Percentiles rank a stretch among this genome's conserved stretches.
phyloP scores from a whole-genome alignment of 2,329 filamentous ascomycete genomes.

The Apiospora rasikravindrae region DNA sequence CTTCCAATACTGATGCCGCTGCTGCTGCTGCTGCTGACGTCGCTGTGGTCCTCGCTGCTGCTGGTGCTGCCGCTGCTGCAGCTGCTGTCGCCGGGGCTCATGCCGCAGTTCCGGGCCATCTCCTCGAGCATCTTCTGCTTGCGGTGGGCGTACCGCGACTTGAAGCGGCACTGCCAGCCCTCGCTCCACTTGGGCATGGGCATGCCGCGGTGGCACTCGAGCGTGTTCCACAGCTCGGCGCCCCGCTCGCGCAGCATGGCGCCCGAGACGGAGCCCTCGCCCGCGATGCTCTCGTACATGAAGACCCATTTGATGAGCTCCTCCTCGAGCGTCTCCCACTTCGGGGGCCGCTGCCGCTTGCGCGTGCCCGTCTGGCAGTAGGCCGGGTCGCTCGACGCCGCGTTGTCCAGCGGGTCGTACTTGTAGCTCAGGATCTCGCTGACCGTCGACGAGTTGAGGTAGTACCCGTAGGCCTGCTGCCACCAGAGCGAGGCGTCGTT shows the following conservation, averaged over 20 bases:
- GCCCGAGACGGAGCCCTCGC: slow-evolving; percentile 22
- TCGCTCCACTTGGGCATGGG: slow-evolving; percentile 26
- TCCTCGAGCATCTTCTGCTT: slow-evolving; percentile 24
- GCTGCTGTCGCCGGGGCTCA: neutral
- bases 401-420: slow-evolving; percentile 23
- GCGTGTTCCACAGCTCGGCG: slow-evolving; percentile 24
- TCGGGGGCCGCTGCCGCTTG: slow-evolving; percentile 24
- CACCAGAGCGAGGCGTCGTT: slow-evolving; percentile 24
- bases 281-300: slow-evolving; percentile 23
- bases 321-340: slow-evolving; percentile 24
- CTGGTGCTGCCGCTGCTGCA: neutral
- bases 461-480: slow-evolving; percentile 24
- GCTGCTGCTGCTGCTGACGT: neutral
- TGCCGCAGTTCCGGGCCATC: slow-evolving; percentile 20
- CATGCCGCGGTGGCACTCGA: slow-evolving; percentile 23
- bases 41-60: neutral
- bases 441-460: slow-evolving; percentile 23
- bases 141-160: slow-evolving; percentile 22
- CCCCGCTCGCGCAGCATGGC: slow-evolving; percentile 22
- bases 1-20: neutral
- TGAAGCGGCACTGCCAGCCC: slow-evolving; percentile 25
- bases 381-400: slow-evolving; percentile 18
- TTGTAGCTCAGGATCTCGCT: slow-evolving; percentile 25
- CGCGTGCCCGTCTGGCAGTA: slow-evolving; percentile 24
- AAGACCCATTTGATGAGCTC: slow-evolving; percentile 25